Percentiles rank a stretch among this genome's conserved stretches.
phyloP scores from a whole-genome alignment of 2,329 filamentous ascomycete species.

The Sporothrix dimorphospora region DNA sequence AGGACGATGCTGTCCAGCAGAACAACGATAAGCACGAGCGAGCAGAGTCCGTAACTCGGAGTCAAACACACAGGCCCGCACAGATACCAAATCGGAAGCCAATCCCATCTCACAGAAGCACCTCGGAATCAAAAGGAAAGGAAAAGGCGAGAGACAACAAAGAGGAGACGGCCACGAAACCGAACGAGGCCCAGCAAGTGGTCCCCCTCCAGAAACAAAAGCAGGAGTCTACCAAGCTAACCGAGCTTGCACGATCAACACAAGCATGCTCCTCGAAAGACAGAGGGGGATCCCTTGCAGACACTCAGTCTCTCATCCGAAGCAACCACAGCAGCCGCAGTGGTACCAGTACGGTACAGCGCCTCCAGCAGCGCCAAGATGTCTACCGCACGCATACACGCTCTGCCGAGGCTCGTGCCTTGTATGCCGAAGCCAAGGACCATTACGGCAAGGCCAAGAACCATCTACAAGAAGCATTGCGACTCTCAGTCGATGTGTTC shows the following conservation, averaged over 20 bases:
- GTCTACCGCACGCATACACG: slow-evolving; percentile 48
- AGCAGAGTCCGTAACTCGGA: background rate
- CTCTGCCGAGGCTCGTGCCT: slow-evolving; percentile 44
- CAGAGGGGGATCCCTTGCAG: background rate
- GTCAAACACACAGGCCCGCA: background rate
- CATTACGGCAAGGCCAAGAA: slow-evolving; percentile 45
- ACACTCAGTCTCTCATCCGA: background rate
- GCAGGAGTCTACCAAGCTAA: background rate
- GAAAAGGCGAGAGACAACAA: background rate
- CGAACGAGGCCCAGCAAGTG: background rate
- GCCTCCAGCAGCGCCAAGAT: slow-evolving; percentile 40
- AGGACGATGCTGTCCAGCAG: background rate
- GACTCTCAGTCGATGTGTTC: slow-evolving; percentile 41
- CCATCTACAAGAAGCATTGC: slow-evolving; percentile 45
- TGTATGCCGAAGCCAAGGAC: slow-evolving; percentile 44
- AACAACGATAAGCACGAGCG: background rate
- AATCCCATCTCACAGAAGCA: background rate
- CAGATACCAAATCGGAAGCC: background rate
- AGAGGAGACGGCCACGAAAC: background rate
- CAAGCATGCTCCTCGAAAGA: background rate
- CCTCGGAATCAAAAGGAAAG: background rate
- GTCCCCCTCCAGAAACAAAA: background rate
- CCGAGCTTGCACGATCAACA: background rate
- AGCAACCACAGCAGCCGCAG: background rate
- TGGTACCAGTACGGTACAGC: background rate